Percentiles rank a stretch among this genome's conserved stretches.
These are phyloP conservation scores for Pelargonium australe DNA, from an alignment of 441 rosid genomes.

Conservation along the genomic window DNA sequence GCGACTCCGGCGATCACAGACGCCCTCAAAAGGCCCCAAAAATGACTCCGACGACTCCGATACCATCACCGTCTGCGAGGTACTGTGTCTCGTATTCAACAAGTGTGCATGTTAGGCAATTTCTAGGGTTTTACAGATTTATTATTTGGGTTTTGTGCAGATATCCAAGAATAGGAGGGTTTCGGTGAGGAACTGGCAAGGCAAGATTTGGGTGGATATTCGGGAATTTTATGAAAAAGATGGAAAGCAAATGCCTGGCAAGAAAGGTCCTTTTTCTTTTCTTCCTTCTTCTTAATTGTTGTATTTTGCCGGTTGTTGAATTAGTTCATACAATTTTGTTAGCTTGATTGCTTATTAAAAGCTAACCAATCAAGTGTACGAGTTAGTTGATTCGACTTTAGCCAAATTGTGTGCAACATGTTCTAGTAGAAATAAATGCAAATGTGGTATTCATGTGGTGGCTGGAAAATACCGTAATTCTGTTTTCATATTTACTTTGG, in stretches of 20 bases:
- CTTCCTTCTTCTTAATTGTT: too few species aligned
- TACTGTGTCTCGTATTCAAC: neutral
- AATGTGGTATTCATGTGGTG: too few species aligned
- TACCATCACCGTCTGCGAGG: conserved; percentile 1
- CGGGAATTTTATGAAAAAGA: conserved; percentile 88
- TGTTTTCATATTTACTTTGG: too few species aligned
- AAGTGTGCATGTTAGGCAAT: neutral
- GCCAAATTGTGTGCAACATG: too few species aligned
- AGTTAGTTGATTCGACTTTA: too few species aligned
- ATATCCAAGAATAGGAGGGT: conserved; percentile 81
- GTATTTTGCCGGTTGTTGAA: too few species aligned
- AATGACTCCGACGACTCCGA: conserved; percentile 3
- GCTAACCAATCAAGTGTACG: too few species aligned
- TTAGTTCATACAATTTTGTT: too few species aligned
- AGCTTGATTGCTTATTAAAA: too few species aligned
- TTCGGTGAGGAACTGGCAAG: conserved; percentile 78
- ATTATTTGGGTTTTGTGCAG: conserved; percentile 24
- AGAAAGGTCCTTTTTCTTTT: conserved; percentile 44
- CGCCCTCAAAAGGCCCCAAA: neutral
- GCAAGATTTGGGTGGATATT: conserved; percentile 69
- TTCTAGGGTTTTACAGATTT: conserved; percentile 14
- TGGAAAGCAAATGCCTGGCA: conserved; percentile 73
- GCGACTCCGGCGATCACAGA: neutral
- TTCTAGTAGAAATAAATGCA: too few species aligned
- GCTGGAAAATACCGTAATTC: too few species aligned